Evolutionary conservation across 202 grass and related monocot genomes (phyloP).

Genomic region (Hordeum pubiflorum): DNA sequence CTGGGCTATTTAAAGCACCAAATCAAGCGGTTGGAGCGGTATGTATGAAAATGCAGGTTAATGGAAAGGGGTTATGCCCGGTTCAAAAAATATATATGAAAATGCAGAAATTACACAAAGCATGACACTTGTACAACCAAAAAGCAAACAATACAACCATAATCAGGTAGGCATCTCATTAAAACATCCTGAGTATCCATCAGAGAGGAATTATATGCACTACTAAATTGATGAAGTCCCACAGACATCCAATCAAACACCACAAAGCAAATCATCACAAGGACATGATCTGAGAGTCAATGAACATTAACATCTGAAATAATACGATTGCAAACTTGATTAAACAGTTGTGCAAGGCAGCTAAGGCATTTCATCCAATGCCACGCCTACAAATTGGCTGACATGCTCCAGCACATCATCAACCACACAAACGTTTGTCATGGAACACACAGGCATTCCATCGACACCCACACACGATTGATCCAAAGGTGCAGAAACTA

Average conservation of each 20-base stretch:
- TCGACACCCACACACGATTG: neutral
- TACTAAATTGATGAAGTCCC: neutral
- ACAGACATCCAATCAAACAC: neutral
- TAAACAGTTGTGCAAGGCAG: neutral
- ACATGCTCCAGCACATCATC: neutral
- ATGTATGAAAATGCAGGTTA: neutral
- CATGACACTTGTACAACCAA: neutral
- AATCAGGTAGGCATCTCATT: neutral
- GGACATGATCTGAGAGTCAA: neutral
- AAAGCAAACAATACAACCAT: neutral
- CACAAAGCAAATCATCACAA: neutral
- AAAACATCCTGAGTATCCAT: neutral
- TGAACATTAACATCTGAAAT: neutral
- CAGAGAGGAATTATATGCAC: neutral
- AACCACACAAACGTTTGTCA: neutral
- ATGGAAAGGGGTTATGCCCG: no score
- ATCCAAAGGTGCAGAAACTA: neutral
- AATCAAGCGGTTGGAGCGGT: neutral
- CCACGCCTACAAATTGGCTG: neutral
- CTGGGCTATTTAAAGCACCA: neutral
- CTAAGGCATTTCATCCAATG: slow-evolving; percentile 8
- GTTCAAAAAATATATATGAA: neutral
- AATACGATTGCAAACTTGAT: neutral
- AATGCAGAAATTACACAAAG: slow-evolving; percentile 1
- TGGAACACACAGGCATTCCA: neutral